Conservation (phyloP, 176 grass and related monocot genomes). For the Carex cristatella region DNA sequence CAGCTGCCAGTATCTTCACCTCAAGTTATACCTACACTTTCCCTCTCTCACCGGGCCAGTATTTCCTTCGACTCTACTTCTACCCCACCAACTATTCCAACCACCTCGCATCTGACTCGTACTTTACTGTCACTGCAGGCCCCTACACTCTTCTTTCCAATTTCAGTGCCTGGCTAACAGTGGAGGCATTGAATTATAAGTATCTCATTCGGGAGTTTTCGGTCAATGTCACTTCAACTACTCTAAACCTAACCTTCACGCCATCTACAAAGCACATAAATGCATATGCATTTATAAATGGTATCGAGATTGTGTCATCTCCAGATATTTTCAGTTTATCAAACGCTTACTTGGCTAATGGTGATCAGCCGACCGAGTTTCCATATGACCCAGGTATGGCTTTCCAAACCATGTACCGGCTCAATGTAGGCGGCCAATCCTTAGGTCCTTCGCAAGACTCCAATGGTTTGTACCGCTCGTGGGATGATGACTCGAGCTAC, state of each 20-base stretch:
- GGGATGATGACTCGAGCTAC: slow-evolving; percentile 36
- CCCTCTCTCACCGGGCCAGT: slow-evolving; percentile 30
- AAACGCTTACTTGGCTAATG: background rate
- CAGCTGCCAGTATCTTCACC: slow-evolving; percentile 40
- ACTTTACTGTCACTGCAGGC: slow-evolving; percentile 33
- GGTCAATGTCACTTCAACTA: slow-evolving; percentile 32
- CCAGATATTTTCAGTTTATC: slow-evolving; percentile 39
- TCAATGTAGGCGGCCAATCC: slow-evolving; percentile 51
- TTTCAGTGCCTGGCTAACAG: slow-evolving; percentile 47
- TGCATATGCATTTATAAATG: slow-evolving; percentile 64
- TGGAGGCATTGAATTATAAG: background rate
- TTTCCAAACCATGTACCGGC: slow-evolving; percentile 60
- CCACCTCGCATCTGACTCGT: slow-evolving; percentile 11
- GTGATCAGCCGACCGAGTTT: background rate
- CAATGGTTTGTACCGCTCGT: slow-evolving; percentile 37
- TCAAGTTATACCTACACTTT: slow-evolving; percentile 61
- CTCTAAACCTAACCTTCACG: slow-evolving; percentile 39
- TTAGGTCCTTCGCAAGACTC: slow-evolving; percentile 28
- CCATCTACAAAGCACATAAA: slow-evolving; percentile 29
- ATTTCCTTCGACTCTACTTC: slow-evolving; percentile 78
- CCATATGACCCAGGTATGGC: background rate
- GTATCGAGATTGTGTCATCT: slow-evolving; percentile 54
- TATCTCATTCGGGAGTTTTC: slow-evolving; percentile 47
- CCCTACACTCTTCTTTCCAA: slow-evolving; percentile 36
- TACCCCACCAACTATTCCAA: slow-evolving; percentile 34